Evolutionary conservation across 805 yeast genomes (phyloP), one percentile per base, ranked within the genome.

Genomic region (Peterozyma xylosa): DNA sequence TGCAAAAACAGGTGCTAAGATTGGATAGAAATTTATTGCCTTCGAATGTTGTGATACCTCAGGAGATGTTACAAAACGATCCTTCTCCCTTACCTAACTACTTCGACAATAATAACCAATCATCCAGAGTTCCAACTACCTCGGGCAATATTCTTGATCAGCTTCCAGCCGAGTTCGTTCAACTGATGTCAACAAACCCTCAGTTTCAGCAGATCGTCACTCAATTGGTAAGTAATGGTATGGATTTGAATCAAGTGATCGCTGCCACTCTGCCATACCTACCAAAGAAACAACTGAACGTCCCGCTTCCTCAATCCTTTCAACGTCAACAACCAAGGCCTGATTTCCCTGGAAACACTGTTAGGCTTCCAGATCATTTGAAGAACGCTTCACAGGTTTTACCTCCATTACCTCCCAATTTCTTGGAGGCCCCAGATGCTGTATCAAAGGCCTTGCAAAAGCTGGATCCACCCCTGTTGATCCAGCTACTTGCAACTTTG

Each of bases 381-480:
- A 61, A 76, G 21, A 67, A 68, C 52, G 88, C 89, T 0, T 67
- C 84, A 0, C 70, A 68, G 42, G 68, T 59, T 46, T 60, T 84
- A 46, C 87, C 90, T 2, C 65, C 62, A 35, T 70, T 72, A 18
- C 62, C 63, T 13, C 57, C 62, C 13, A 59, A 66, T 13, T 73
- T 72, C 37, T 75, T 81, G 48, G 62, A 64, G 16, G 60, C 70
- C 3, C 71, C 77, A 33, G 87, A 81, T 52, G 73, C 73, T 35
- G 76, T 82, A 37, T 80, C 82, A 30, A 68, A 72, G 46, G 82
- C 81, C 29, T 62, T 85, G 47, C 72, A 82, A 47, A 66, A 74
- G 37, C 74, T 84, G 16, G 82, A 87, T 3, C 93, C 93, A 3
- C 74, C 81, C 13, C 82, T 81, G 50, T 62, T 85, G 43, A 75